Evolutionary conservation across 179 eudicot genomes (phyloP).

Genomic region (Beta macrorhiza): DNA sequence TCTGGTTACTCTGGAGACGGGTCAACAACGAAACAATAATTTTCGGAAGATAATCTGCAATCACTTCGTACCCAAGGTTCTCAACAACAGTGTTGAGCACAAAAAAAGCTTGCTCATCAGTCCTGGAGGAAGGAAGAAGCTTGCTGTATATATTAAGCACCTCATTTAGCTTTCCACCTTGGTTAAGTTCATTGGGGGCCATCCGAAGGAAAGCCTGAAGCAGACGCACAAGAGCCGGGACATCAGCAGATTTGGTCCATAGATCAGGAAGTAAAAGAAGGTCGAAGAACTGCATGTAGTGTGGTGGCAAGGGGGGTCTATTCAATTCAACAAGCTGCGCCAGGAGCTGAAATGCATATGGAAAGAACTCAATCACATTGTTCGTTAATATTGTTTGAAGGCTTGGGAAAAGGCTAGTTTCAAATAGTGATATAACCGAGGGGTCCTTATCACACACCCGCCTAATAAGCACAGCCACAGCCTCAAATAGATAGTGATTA

Average conservation of each 20-base stretch:
- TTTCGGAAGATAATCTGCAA: slow-evolving; percentile 49
- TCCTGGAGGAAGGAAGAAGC: slow-evolving; percentile 63
- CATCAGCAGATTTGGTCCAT: slow-evolving; percentile 86
- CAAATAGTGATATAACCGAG: slow-evolving; percentile 69
- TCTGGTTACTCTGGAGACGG: slow-evolving; percentile 60
- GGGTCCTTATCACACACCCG: slow-evolving; percentile 73
- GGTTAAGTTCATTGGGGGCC: slow-evolving; percentile 72
- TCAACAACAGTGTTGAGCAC: slow-evolving; percentile 87
- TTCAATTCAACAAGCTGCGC: slow-evolving; percentile 93
- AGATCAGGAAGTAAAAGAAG: slow-evolving; percentile 65
- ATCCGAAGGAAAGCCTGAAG: slow-evolving; percentile 93
- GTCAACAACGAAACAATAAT: slow-evolving; percentile 60
- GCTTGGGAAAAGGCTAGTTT: slow-evolving; percentile 69
- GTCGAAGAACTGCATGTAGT: slow-evolving; percentile 76
- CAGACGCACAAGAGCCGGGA: slow-evolving; percentile 91
- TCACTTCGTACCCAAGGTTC: slow-evolving; percentile 70
- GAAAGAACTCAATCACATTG: slow-evolving; percentile 78
- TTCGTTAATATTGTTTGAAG: slow-evolving; percentile 59
- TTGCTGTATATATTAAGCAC: slow-evolving; percentile 73
- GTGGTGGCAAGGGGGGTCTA: slow-evolving; percentile 60
- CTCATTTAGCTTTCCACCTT: slow-evolving; percentile 57
- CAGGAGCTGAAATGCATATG: slow-evolving; percentile 86
- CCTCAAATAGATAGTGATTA: slow-evolving; percentile 87
- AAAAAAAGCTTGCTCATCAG: slow-evolving; percentile 89
- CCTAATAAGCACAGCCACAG: slow-evolving; percentile 80